These are phyloP conservation scores for Tritrichomonas musculus DNA, from an alignment of 208 protist species.

Conservation along the genomic window DNA sequence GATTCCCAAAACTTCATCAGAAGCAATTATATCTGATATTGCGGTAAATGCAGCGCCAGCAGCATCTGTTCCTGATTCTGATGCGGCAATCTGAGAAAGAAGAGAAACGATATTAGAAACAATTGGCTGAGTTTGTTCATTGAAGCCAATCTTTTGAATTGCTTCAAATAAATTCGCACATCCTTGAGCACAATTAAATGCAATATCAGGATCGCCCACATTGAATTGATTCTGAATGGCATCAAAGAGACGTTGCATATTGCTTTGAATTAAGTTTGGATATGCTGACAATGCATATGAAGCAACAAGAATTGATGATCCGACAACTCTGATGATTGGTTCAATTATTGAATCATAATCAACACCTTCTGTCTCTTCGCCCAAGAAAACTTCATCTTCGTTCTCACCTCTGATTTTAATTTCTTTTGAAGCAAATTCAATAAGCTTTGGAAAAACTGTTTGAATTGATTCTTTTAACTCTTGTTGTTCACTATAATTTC, in stretches of 20 bases:
- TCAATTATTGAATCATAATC: not conserved
- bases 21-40: not conserved
- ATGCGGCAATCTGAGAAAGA: not conserved
- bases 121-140: not conserved
- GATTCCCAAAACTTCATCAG: not conserved
- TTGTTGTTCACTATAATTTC: not conserved
- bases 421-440: not conserved
- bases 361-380: not conserved
- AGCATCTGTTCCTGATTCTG: not conserved
- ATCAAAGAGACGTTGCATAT: not conserved
- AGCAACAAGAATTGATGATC: not conserved
- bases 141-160: not conserved
- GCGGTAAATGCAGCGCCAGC: not conserved
- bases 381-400: not conserved
- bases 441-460: not conserved
- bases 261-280: not conserved
- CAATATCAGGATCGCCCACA: not conserved
- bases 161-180: not conserved
- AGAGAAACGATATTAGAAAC: not conserved
- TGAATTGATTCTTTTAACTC: not conserved
- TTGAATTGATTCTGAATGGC: not conserved
- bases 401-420: not conserved
- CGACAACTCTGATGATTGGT: not conserved
- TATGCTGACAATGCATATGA: not conserved
- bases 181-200: not conserved